Conservation (phyloP, 495 filamentous ascomycete species). For the Xanthoparmelia taractica region DNA sequence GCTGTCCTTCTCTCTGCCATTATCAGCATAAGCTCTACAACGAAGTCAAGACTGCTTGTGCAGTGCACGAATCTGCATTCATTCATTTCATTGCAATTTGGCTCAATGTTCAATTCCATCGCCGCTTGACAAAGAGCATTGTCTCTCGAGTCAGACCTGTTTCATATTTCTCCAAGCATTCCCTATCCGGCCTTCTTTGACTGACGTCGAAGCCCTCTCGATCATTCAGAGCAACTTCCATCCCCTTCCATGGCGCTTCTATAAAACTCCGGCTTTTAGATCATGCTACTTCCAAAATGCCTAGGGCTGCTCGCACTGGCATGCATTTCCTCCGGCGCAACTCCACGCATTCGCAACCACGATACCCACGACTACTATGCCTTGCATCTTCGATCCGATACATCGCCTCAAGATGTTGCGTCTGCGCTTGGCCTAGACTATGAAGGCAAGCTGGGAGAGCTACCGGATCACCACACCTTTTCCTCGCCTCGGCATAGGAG, state of each 20-base stretch:
- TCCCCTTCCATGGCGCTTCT: constrained; percentile 24
- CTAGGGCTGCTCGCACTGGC: constrained; percentile 34
- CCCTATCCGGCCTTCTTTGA: background rate
- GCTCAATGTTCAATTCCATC: background rate
- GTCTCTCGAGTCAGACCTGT: background rate
- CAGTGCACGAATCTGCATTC: background rate
- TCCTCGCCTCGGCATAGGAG: constrained; percentile 48
- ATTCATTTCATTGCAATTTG: background rate
- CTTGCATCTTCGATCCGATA: constrained; percentile 61
- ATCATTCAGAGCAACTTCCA: background rate
- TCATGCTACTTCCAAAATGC: constrained; percentile 19
- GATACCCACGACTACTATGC: constrained; percentile 83
- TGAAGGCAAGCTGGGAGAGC: constrained; percentile 76
- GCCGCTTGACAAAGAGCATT: constrained; percentile 13
- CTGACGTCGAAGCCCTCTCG: background rate
- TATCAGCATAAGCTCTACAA: background rate
- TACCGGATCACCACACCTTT: constrained; percentile 80
- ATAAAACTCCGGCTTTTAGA: constrained; percentile 32
- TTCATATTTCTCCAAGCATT: background rate
- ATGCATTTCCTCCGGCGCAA: constrained; percentile 36
- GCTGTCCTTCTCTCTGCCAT: no score
- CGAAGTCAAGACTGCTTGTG: background rate
- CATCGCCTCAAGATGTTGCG: constrained; percentile 65
- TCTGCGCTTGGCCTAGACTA: constrained; percentile 64
- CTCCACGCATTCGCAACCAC: constrained; percentile 50